phyloP scores from a whole-genome alignment of 2,329 filamentous ascomycete genomes.

The Penicillium nordicum region DNA sequence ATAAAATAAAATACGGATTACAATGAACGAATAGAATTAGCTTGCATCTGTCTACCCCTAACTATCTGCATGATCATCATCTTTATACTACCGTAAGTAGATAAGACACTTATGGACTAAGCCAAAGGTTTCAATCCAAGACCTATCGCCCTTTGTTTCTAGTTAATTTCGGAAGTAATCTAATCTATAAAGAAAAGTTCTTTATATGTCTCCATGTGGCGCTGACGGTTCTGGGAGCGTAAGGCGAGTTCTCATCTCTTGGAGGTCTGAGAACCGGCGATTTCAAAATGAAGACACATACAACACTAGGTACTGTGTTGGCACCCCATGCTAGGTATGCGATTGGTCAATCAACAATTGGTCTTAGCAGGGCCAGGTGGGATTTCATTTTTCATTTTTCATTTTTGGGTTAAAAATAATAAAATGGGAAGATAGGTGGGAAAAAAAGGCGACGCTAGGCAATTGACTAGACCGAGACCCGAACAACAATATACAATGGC shows the following conservation, averaged over 20 bases:
- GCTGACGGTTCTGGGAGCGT: not conserved
- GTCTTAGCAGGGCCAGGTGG: slow-evolving; percentile 2
- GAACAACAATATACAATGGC: not conserved
- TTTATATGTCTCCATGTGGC: not conserved
- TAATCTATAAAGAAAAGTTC: not conserved
- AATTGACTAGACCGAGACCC: slow-evolving; percentile 2
- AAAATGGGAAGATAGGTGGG: not conserved
- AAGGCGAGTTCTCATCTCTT: not conserved
- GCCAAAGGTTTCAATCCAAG: not conserved
- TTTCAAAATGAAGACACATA: not conserved
- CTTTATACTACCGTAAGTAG: slow-evolving; percentile 5
- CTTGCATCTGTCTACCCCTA: slow-evolving; percentile 3
- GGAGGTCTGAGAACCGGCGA: not conserved
- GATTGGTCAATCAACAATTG: slow-evolving; percentile 1
- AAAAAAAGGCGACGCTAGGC: not conserved
- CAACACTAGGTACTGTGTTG: not conserved
- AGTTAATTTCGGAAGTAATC: not conserved
- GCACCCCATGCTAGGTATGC: not conserved
- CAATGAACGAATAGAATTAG: slow-evolving; percentile 8
- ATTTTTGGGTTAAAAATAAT: not conserved
- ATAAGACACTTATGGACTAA: not conserved
- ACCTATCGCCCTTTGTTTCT: slow-evolving; percentile 15
- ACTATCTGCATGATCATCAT: slow-evolving; percentile 4
- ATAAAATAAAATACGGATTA: slow-evolving; percentile 1
- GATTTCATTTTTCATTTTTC: not conserved